A percentile compares a stretch with the other conserved stretches of the same genome.
phyloP scores from a whole-genome alignment of 352 stramenopile genomes.

The Phytophthora fragariaefolia region DNA sequence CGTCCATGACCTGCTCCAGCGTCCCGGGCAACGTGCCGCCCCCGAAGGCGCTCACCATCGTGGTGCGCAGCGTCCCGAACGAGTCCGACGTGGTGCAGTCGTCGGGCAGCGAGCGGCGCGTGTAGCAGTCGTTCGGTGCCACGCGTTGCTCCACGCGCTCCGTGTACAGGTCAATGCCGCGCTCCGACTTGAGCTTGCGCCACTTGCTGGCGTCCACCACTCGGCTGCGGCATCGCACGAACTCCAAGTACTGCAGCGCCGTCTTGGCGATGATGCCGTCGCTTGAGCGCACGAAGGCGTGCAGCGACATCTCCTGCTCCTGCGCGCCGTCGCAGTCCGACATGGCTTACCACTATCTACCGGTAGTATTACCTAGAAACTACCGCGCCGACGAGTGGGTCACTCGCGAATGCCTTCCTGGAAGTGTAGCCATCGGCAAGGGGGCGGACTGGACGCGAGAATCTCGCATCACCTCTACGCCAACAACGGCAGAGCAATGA shows the following conservation, averaged over 20 bases:
- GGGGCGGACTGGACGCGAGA: neutral
- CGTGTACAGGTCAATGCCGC: constrained; percentile 61
- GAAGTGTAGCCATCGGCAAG: constrained; percentile 18
- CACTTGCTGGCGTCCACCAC: constrained; percentile 49
- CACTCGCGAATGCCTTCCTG: neutral
- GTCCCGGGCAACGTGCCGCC: constrained; percentile 50
- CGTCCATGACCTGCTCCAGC: constrained; percentile 57
- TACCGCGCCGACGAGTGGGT: neutral
- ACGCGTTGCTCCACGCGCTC: constrained; percentile 47
- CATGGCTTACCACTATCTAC: too few relatives aligned
- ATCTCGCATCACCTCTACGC: neutral
- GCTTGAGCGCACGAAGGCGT: constrained; percentile 50
- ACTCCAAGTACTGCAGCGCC: constrained; percentile 55
- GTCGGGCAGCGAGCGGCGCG: constrained; percentile 18
- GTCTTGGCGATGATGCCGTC: constrained; percentile 66
- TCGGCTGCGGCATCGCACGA: constrained; percentile 44
- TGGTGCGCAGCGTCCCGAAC: constrained; percentile 31
- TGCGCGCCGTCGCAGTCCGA: constrained; percentile 8
- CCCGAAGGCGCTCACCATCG: constrained; percentile 64
- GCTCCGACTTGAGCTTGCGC: constrained; percentile 47
- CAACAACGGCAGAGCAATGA: too few relatives aligned
- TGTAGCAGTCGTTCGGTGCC: constrained; percentile 13
- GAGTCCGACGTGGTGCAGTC: constrained; percentile 15
- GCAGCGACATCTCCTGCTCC: constrained; percentile 31
- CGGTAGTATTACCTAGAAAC: neutral